phyloP scores from a whole-genome alignment of 257 asterid species.

The Perilla frutescens region DNA sequence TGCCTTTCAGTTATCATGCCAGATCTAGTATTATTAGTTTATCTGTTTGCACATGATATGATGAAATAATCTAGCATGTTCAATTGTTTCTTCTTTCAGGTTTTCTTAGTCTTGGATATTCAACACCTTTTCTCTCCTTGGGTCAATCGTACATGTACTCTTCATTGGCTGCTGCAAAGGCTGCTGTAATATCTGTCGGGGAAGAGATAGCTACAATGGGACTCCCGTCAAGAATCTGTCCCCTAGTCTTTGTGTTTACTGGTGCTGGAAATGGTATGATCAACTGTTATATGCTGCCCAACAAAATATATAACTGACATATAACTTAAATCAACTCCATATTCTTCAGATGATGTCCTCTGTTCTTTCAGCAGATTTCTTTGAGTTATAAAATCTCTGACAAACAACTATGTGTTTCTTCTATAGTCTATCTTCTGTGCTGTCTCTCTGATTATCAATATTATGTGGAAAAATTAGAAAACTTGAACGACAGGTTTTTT shows the following conservation, averaged over 20 bases:
- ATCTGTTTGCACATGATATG: neutral
- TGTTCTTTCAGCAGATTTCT: neutral
- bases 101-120: constrained; percentile 88
- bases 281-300: constrained; percentile 16
- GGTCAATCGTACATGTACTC: constrained; percentile 95
- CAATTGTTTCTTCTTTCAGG: constrained; percentile 52
- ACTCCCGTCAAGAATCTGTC: constrained; percentile 83
- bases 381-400: constrained; percentile 14
- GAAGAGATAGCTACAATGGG: constrained; percentile 97
- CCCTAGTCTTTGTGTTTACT: constrained; percentile 88
- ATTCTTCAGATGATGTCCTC: constrained; percentile 7
- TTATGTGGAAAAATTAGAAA: neutral
- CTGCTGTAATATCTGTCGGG: constrained; percentile 92
- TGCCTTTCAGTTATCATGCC: constrained; percentile 5
- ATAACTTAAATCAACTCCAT: constrained; percentile 1
- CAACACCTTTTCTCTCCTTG: constrained; percentile 91
- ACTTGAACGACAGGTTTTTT: neutral
- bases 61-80: constrained; percentile 1
- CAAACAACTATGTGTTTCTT: constrained; percentile 10
- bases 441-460: constrained; percentile 5
- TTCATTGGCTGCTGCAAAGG: constrained; percentile 94
- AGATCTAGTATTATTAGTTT: neutral
- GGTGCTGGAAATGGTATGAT: constrained; percentile 90
- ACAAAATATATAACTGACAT: neutral
- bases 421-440: neutral